Evolutionary conservation across 495 filamentous ascomycete genomes (phyloP).

Genomic region (Talaromyces nanjingensis): DNA sequence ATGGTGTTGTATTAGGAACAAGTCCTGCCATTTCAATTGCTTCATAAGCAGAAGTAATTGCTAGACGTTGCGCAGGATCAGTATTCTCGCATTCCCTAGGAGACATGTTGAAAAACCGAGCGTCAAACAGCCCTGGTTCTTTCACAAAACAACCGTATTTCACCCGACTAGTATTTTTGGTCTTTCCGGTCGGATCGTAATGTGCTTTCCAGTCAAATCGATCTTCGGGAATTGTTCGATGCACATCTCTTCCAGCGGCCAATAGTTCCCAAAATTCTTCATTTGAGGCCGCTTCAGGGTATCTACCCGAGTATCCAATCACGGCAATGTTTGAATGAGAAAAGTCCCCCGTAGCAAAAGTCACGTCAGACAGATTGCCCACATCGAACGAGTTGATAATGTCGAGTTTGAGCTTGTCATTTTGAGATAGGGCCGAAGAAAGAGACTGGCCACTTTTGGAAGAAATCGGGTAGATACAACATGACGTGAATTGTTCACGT

Average conservation of each 20-base stretch:
- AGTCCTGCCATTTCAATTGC: conserved; percentile 68
- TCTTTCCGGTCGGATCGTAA: conserved; percentile 29
- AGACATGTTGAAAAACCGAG: conserved; percentile 31
- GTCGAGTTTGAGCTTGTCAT: neutral
- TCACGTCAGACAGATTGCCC: neutral
- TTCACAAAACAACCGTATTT: conserved; percentile 34
- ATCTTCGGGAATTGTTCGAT: conserved; percentile 28
- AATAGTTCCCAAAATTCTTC: conserved; percentile 36
- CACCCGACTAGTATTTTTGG: conserved; percentile 23
- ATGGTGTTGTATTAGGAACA: conserved; percentile 77
- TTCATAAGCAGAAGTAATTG: conserved; percentile 67
- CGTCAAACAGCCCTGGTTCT: conserved; percentile 27
- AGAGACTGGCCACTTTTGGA: neutral
- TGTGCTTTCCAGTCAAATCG: conserved; percentile 35
- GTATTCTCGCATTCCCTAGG: conserved; percentile 53
- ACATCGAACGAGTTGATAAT: neutral
- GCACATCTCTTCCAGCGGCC: conserved; percentile 27
- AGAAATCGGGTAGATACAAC: neutral
- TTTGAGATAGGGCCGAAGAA: neutral
- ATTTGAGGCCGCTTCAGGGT: conserved; percentile 58
- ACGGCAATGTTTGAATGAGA: conserved; percentile 53
- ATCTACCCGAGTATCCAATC: conserved; percentile 68
- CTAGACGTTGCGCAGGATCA: conserved; percentile 70
- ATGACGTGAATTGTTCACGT: neutral
- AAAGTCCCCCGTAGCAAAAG: neutral